Evolutionary conservation across 2,329 filamentous ascomycete species (phyloP).

Genomic region (Aspergillus chevalieri): DNA sequence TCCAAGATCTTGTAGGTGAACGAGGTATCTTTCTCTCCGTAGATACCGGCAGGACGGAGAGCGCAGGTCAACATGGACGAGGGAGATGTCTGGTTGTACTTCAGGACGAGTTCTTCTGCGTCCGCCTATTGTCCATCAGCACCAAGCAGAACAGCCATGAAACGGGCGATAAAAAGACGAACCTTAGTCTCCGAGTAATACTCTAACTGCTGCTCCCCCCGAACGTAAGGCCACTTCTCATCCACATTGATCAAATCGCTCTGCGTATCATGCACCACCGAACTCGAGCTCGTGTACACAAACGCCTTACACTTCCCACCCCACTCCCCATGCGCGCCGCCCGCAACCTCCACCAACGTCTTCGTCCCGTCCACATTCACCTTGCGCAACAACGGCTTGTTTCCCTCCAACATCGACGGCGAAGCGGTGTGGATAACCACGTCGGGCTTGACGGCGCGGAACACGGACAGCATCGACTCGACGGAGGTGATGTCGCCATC

Average conservation of each 20-base stretch:
- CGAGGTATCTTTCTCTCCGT: conserved; percentile 82
- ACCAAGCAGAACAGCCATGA: conserved; percentile 26
- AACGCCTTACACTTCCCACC: conserved; percentile 63
- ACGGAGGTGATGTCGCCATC: conserved; percentile 72
- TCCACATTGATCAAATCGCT: conserved; percentile 76
- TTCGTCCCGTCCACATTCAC: conserved; percentile 86
- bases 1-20: conserved; percentile 67
- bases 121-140: conserved; percentile 50
- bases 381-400: conserved; percentile 61
- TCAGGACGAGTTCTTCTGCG: conserved; percentile 74
- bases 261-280: conserved; percentile 75
- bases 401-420: conserved; percentile 50
- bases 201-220: conserved; percentile 63
- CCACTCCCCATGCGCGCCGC: conserved; percentile 57
- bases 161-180: conserved; percentile 6
- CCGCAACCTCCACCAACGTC: conserved; percentile 61
- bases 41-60: conserved; percentile 81
- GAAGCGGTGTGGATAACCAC: conserved; percentile 89
- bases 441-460: conserved; percentile 64
- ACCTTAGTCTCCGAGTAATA: conserved; percentile 93
- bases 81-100: conserved; percentile 59
- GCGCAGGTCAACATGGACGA: conserved; percentile 66
- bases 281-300: conserved; percentile 86
- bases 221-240: conserved; percentile 72
- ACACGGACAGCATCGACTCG: conserved; percentile 55